Evolutionary conservation across 2,329 filamentous ascomycete species (phyloP).

Genomic region (Harringtonia aguacate): DNA sequence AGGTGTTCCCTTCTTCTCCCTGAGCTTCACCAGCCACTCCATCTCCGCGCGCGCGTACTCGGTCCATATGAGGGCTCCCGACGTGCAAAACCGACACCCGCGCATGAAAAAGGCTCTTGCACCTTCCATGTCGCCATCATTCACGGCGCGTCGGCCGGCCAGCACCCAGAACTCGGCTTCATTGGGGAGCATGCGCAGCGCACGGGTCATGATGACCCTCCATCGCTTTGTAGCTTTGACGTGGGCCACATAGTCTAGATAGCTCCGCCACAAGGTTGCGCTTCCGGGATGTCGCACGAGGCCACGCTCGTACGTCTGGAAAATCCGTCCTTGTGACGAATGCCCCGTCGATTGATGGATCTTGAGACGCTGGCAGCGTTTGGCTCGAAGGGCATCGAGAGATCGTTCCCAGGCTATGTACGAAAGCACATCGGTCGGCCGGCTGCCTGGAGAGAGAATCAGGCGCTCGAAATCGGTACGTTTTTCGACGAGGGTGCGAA

Average conservation of each 20-base stretch:
- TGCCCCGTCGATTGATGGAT: conserved; percentile 59
- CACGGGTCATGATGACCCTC: conserved; percentile 53
- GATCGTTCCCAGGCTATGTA: conserved; percentile 68
- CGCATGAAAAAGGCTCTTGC: conserved; percentile 80
- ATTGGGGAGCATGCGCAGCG: conserved; percentile 75
- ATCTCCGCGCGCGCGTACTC: conserved; percentile 89
- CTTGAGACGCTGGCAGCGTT: conserved; percentile 71
- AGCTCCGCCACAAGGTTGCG: conserved; percentile 76
- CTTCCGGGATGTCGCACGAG: conserved; percentile 77
- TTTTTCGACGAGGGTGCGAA: conserved; percentile 77
- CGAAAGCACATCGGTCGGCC: conserved; percentile 67
- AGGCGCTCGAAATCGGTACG: conserved; percentile 90
- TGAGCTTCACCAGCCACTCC: conserved; percentile 78
- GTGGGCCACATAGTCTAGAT: conserved; percentile 69
- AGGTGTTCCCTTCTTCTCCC: conserved; percentile 49
- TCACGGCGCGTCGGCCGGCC: conserved; percentile 67
- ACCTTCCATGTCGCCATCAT: conserved; percentile 75
- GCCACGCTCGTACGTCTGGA: conserved; percentile 80
- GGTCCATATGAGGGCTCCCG: conserved; percentile 64
- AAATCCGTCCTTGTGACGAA: conserved; percentile 70
- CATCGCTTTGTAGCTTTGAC: conserved; percentile 56
- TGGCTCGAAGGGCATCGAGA: conserved; percentile 66
- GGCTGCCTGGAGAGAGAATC: conserved; percentile 70
- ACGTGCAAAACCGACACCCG: conserved; percentile 80
- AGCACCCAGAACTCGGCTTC: conserved; percentile 80